Evolutionary conservation across 169 alveolate species (phyloP), one percentile per base, ranked within the genome.

Genomic region (Pseudocohnilembus persalinus): DNA sequence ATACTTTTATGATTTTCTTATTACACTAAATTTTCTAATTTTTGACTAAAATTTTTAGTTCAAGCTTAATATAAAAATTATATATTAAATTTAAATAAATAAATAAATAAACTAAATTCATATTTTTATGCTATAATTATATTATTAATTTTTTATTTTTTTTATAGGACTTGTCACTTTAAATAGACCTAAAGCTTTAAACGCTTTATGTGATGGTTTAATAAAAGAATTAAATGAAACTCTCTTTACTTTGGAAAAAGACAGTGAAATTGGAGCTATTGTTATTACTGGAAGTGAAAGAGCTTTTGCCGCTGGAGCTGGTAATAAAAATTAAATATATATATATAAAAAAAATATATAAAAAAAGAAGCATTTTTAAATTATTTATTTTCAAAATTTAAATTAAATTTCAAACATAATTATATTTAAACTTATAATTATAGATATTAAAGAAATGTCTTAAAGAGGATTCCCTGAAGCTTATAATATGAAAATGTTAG

Each of bases 271-370:
- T 29, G 94, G 96, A 33, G 94, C 95, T 27, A 90, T 96, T n/a
- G 97, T 97, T 1, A 86, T 96, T 24, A 97, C 99, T 30, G 98
- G 98, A 28, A 91, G 90, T 75, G 93, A 90, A 85, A 96, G 93
- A 85, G 95, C 97, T 29, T 96, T 96, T 83, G 97, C 96, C 29
- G 98, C 98, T 11, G 98, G 98, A 0, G 98, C 98, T 76, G 98
- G 68, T 49, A 49, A 49, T 49, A 11, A 11, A 11, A 49, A 49
- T 11, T 49, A 49, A 49, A 20, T 49, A 11, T 49, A 49, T 49
- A 4, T n/a, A n/a, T n/a, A n/a, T n/a, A n/a, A n/a, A n/a, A n/a
- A n/a, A n/a, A n/a, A n/a, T n/a, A n/a, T n/a, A n/a, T n/a, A n/a
- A n/a, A n/a, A n/a, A n/a, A n/a, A n/a, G n/a, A n/a, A n/a, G n/a